Conservation (phyloP, 139 green algal species). For the Coccomyxa sp. region DNA sequence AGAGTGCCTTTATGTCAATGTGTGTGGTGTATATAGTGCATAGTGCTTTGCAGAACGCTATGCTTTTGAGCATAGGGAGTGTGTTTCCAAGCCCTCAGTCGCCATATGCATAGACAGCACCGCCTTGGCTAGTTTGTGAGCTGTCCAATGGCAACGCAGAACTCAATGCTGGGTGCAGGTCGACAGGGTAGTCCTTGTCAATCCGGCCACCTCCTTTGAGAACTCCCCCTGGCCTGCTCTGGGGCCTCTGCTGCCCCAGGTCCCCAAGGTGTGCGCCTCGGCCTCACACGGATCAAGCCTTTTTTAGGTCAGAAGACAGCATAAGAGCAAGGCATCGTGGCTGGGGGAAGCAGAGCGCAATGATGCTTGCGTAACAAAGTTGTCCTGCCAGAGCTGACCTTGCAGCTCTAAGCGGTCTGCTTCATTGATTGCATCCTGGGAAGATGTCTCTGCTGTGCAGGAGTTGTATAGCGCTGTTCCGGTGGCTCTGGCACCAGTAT, state of each 20-base stretch:
- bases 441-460: not conserved
- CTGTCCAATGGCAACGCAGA: no score
- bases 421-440: not conserved
- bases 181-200: conserved; percentile 75
- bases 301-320: no score
- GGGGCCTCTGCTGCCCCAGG: conserved; percentile 58
- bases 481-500: conserved; percentile 65
- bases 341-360: not conserved
- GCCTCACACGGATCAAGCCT: not conserved
- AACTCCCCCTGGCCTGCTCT: conserved; percentile 63
- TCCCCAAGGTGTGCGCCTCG: conserved; percentile 24
- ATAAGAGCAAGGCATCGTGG: not conserved
- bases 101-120: no score
- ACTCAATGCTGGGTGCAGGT: no score
- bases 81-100: no score
- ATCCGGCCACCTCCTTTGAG: conserved; percentile 82
- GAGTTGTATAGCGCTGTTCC: conserved; percentile 72
- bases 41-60: no score
- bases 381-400: not conserved
- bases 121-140: no score
- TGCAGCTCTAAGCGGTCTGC: not conserved
- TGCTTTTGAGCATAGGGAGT: no score
- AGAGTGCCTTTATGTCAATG: no score
- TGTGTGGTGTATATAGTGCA: no score
- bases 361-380: not conserved